A percentile compares a stretch with the other conserved stretches of the same genome.
phyloP scores from a whole-genome alignment of 495 filamentous ascomycete species.

The Neurospora sp. region DNA sequence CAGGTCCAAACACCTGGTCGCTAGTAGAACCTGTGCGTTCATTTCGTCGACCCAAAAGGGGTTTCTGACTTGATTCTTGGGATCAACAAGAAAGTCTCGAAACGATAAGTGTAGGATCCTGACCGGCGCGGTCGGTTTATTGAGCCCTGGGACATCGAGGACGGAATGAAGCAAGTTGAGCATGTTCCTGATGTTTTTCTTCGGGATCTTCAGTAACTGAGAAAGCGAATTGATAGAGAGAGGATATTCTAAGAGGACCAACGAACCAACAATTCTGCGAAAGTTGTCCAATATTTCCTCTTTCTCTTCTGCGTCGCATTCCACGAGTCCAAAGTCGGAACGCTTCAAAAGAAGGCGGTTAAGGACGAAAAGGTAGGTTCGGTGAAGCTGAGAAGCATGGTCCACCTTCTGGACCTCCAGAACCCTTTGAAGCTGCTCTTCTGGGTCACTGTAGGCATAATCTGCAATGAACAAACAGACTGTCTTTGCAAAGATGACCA shows the following conservation, averaged over 20 bases:
- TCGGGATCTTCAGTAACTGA: conserved; percentile 9
- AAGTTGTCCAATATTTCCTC: background rate
- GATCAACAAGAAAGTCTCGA: background rate
- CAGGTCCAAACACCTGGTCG: background rate
- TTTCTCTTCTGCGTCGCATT: background rate
- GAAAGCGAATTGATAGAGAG: background rate
- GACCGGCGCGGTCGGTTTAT: background rate
- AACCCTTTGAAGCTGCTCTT: conserved; percentile 17
- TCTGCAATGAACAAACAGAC: conserved; percentile 30
- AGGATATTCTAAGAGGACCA: conserved; percentile 16
- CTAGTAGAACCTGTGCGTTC: background rate
- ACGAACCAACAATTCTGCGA: conserved; percentile 18
- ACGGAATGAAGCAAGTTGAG: conserved; percentile 23
- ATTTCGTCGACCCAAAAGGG: background rate
- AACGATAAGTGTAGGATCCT: background rate
- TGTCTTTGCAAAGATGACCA: conserved; percentile 38
- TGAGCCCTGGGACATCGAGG: conserved; percentile 8
- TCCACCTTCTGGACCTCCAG: conserved; percentile 14
- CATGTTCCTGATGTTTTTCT: conserved; percentile 1
- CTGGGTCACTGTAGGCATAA: conserved; percentile 9
- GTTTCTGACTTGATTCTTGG: background rate
- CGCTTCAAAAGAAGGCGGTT: conserved; percentile 12
- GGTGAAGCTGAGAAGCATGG: conserved; percentile 18
- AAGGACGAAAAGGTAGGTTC: conserved; percentile 25
- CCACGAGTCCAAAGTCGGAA: background rate